A percentile compares a stretch with the other conserved stretches of the same genome.
Evolutionary conservation across 2,329 filamentous ascomycete species (phyloP).

Genomic region (Biscogniauxia mediterranea): DNA sequence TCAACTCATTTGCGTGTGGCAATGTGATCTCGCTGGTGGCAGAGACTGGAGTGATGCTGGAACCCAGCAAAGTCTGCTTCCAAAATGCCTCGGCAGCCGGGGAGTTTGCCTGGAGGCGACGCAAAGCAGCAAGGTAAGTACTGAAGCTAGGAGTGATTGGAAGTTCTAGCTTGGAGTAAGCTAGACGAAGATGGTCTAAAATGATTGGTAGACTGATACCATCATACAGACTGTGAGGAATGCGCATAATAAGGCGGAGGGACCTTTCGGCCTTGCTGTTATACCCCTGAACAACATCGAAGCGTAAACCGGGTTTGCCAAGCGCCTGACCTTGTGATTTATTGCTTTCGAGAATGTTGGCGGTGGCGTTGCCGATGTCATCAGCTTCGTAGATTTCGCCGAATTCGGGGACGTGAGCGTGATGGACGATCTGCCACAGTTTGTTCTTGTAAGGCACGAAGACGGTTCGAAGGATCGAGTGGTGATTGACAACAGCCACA

Average conservation of each 20-base stretch:
- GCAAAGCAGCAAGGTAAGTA: background rate
- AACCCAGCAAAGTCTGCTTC: background rate
- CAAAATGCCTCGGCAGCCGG: background rate
- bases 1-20: background rate
- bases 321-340: background rate
- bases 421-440: constrained; percentile 7
- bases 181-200: background rate
- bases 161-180: background rate
- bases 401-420: background rate
- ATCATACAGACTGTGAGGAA: background rate
- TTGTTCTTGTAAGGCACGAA: constrained; percentile 5
- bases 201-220: background rate
- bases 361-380: background rate
- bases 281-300: background rate
- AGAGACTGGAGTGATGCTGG: background rate
- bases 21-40: background rate
- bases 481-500: constrained; percentile 6
- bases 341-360: background rate
- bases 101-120: background rate
- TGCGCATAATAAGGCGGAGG: background rate
- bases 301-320: background rate
- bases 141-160: background rate
- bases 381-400: background rate
- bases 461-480: constrained; percentile 9
- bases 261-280: background rate